Percentiles rank a stretch among this genome's conserved stretches.
Evolutionary conservation across 2,329 filamentous ascomycete species (phyloP).

Genomic region (Gyromitra esculenta): DNA sequence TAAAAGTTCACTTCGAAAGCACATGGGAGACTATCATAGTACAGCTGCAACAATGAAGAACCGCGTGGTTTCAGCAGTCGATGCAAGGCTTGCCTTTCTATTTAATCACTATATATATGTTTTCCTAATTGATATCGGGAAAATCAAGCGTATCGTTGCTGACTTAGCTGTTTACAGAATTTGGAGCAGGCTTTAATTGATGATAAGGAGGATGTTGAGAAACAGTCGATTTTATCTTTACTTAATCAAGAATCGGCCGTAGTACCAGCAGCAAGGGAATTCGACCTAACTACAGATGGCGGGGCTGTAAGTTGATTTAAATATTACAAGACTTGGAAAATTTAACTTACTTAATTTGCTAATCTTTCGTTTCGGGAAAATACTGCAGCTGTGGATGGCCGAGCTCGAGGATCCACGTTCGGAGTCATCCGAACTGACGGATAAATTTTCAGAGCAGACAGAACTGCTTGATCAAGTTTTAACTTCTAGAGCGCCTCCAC

Average conservation of each 20-base stretch:
- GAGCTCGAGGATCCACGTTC: no score
- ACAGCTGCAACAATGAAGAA: neutral
- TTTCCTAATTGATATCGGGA: neutral
- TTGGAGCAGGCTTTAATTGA: neutral
- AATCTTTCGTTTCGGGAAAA: neutral
- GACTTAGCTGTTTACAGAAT: neutral
- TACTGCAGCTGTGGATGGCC: neutral
- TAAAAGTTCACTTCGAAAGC: conserved; percentile 5
- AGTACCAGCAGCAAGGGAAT: neutral
- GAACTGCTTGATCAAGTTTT: conserved; percentile 5
- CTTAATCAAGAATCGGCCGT: neutral
- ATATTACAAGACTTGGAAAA: neutral
- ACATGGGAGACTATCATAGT: conserved; percentile 25
- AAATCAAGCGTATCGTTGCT: neutral
- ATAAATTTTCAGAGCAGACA: neutral
- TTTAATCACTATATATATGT: neutral
- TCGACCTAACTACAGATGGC: neutral
- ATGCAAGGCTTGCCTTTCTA: conserved; percentile 11
- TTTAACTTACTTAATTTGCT: neutral
- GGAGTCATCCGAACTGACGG: neutral
- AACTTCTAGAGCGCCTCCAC: neutral
- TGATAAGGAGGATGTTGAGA: neutral
- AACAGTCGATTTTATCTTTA: neutral
- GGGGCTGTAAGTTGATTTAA: neutral
- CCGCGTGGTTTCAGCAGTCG: neutral